Conservation (phyloP, 2,329 filamentous ascomycete genomes). For the Metarhizium guizhouense region DNA sequence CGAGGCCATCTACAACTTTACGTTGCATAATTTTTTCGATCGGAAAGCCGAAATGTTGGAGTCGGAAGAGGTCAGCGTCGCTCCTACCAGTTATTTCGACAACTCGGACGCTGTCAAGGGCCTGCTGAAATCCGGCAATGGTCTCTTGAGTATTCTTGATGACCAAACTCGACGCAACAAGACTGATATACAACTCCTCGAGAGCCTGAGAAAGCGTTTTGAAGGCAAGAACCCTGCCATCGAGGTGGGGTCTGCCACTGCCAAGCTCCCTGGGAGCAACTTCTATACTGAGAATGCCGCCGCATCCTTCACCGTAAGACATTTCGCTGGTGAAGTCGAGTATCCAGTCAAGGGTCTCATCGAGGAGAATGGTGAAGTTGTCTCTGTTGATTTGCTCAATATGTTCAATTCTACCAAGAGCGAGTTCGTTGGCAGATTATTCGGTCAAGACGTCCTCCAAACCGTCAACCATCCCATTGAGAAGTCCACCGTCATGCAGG, state of each 20-base stretch:
- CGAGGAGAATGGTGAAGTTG: slow-evolving; percentile 93
- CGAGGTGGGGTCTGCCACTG: slow-evolving; percentile 62
- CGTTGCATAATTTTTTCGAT: slow-evolving; percentile 92
- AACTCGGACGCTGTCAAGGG: slow-evolving; percentile 92
- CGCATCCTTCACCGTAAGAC: slow-evolving; percentile 80
- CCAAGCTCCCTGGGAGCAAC: slow-evolving; percentile 77
- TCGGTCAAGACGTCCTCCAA: slow-evolving; percentile 91
- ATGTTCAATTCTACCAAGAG: slow-evolving; percentile 83
- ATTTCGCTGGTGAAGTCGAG: slow-evolving; percentile 94
- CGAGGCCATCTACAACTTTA: slow-evolving; percentile 87
- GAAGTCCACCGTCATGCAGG: slow-evolving; percentile 84
- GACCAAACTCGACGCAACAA: slow-evolving; percentile 89
- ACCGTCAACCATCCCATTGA: slow-evolving; percentile 92
- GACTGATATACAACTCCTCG: slow-evolving; percentile 81
- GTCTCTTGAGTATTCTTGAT: slow-evolving; percentile 86
- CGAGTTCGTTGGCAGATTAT: slow-evolving; percentile 79
- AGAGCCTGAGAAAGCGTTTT: slow-evolving; percentile 86
- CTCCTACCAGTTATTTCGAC: slow-evolving; percentile 94
- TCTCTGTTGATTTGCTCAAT: slow-evolving; percentile 93
- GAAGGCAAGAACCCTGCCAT: slow-evolving; percentile 92
- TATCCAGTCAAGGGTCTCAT: slow-evolving; percentile 81
- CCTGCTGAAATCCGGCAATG: slow-evolving; percentile 85
- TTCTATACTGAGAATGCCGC: slow-evolving; percentile 76
- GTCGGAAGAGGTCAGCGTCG: slow-evolving; percentile 82
- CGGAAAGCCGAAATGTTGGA: slow-evolving; percentile 88